Base-by-base conservation (phyloP, 2,329 filamentous ascomycete species). In the Penicillium sclerotigenum region DNA sequence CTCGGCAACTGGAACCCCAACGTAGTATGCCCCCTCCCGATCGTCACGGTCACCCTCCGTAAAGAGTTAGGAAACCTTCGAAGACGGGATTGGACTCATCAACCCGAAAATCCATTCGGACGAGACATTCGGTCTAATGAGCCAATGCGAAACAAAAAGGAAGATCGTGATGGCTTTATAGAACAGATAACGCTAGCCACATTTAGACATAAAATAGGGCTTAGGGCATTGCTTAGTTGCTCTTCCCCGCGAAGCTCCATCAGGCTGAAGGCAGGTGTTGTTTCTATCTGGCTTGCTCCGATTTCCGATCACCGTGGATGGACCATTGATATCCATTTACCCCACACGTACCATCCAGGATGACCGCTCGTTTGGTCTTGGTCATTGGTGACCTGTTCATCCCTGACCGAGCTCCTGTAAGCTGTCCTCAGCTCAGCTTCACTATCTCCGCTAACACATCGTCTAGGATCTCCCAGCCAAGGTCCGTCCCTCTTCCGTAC, bases 321-420 rank as follows among this genome's bases (percentile, higher is more conserved):
- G 62, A 59, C 62, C 58, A 54, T 72, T 71, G 64, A 71, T 36
- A 29, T 52, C 29, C 29, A 38, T 54, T 33, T 56, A 40, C 58
- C 42, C 56, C 45, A 59, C 56, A 45, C 36, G 8, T 37, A 42
- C 56, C 56, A 53, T 64, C 54, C 68, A 71, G 54, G 51, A 88
- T 85, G 81, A 91, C 93, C 80, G 90, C 91, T 62, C 90, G 93
- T 77, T 83, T 96, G 65, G 91, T 96, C 71, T 84, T 96, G 72
- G 90, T 94, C 71, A 90, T 96, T 66, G 91, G 91, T 74, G 91
- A 96, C 79, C 85, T 96, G 52, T 91, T 96, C 79, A 96, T 96
- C 77, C 91, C 91, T 68, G 91, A 96, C 76, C 83, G 91, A 73
- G 91, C 91, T 67, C 86, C 94, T 62, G 91, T 84, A 73, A 65